Evolutionary conservation across 2,329 filamentous ascomycete genomes (phyloP).

Genomic region (Pseudocercospora fuligena): DNA sequence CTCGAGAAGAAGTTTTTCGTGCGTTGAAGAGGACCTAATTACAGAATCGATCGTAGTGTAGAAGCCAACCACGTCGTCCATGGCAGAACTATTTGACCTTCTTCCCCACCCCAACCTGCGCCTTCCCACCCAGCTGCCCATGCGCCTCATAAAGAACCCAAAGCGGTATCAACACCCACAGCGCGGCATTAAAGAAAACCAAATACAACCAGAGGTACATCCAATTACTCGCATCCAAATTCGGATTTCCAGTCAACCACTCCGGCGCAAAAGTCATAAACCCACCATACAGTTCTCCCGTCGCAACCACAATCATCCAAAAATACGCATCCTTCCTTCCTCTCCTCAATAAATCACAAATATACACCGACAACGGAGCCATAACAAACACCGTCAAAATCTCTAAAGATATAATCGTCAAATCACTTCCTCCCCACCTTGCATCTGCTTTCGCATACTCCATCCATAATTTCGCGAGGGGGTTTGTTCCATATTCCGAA

Average conservation of each 20-base stretch:
- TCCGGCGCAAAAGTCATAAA: constrained; percentile 71
- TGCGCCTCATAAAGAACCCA: constrained; percentile 62
- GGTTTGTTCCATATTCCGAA: constrained; percentile 59
- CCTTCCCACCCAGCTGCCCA: constrained; percentile 40
- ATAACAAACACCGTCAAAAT: constrained; percentile 65
- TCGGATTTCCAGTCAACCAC: constrained; percentile 63
- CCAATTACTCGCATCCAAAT: constrained; percentile 63
- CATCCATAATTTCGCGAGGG: constrained; percentile 64
- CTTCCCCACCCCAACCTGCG: constrained; percentile 19
- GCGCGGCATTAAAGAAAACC: constrained; percentile 63
- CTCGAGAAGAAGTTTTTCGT: constrained; percentile 1
- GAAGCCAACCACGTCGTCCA: no score
- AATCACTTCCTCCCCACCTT: constrained; percentile 64
- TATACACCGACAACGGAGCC: constrained; percentile 62
- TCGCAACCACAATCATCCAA: constrained; percentile 62
- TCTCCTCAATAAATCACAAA: constrained; percentile 55
- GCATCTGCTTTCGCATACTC: constrained; percentile 69
- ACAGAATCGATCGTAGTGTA: no score
- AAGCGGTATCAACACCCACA: constrained; percentile 65
- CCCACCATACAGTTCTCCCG: constrained; percentile 67
- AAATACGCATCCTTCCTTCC: constrained; percentile 54
- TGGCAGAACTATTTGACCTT: constrained; percentile 25
- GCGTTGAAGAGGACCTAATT: not conserved
- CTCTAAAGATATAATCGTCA: constrained; percentile 64
- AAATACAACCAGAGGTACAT: constrained; percentile 69